These are phyloP conservation scores for Pleurotus giganteus DNA, from an alignment of 768 basidiomycete genomes.

Conservation along the genomic window DNA sequence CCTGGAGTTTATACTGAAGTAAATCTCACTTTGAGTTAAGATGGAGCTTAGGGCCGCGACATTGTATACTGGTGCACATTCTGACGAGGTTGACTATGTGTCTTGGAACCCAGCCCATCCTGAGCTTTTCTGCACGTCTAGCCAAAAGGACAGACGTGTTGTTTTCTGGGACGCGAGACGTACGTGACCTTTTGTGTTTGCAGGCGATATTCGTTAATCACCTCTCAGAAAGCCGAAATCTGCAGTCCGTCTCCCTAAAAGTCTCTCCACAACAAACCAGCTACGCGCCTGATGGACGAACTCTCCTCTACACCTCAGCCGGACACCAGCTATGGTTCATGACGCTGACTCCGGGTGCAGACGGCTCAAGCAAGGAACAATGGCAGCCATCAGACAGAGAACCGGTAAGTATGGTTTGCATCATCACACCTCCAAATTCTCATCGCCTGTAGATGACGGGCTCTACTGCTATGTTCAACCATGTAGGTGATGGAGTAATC, in stretches of 20 bases:
- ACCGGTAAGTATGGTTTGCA: constrained; percentile 29
- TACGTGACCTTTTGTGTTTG: constrained; percentile 31
- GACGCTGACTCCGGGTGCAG: constrained; percentile 49
- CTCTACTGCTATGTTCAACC: constrained; percentile 74
- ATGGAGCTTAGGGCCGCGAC: constrained; percentile 69
- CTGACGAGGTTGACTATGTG: constrained; percentile 78
- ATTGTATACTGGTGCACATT: constrained; percentile 67
- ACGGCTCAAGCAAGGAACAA: constrained; percentile 43
- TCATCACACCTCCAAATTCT: background rate
- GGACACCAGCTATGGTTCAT: constrained; percentile 62
- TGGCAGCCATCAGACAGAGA: constrained; percentile 52
- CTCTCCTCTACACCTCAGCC: constrained; percentile 60
- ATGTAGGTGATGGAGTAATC: constrained; percentile 69
- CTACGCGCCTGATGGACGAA: constrained; percentile 72
- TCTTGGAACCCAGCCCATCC: constrained; percentile 87
- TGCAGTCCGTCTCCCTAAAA: constrained; percentile 59
- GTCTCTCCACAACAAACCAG: constrained; percentile 61
- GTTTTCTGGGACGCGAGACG: constrained; percentile 87
- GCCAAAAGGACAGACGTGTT: constrained; percentile 70
- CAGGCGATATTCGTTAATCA: background rate
- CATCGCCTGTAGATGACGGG: constrained; percentile 39
- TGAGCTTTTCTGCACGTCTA: constrained; percentile 78
- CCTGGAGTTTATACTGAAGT: background rate
- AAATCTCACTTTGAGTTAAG: constrained; percentile 32
- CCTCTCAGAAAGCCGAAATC: constrained; percentile 62